Percentiles rank a stretch among this genome's conserved stretches.
phyloP scores from a whole-genome alignment of 2,329 filamentous ascomycete species.

The Bimuria novae-zelandiae region DNA sequence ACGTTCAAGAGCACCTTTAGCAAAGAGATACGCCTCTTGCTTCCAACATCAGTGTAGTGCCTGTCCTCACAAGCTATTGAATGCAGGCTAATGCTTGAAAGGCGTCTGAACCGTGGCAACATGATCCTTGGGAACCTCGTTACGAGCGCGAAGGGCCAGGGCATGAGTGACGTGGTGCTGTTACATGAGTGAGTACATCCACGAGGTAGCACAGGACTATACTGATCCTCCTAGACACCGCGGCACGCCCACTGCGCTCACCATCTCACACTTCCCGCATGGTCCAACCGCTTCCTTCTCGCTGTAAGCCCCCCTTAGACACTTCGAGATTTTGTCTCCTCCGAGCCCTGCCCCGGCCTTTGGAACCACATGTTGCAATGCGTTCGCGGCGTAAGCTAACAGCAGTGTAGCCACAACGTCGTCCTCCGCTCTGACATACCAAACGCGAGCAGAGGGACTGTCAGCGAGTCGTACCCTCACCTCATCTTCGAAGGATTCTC shows the following conservation, averaged over 20 bases:
- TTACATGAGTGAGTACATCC: too few species aligned
- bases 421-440: slow-evolving; percentile 92
- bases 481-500: slow-evolving; percentile 94
- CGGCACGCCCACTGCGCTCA: slow-evolving; percentile 88
- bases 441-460: slow-evolving; percentile 81
- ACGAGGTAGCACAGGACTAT: too few species aligned
- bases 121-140: slow-evolving; percentile 86
- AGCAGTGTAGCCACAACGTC: slow-evolving; percentile 71
- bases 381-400: too few species aligned
- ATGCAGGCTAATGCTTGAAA: too few species aligned
- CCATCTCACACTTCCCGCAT: slow-evolving; percentile 84
- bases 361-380: too few species aligned
- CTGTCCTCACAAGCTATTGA: too few species aligned
- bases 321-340: too few species aligned
- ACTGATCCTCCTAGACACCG: too few species aligned
- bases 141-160: slow-evolving; percentile 76
- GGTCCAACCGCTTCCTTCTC: slow-evolving; percentile 87
- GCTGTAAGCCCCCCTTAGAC: slow-evolving; percentile 50
- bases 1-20: slow-evolving; percentile 86
- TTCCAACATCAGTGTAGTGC: slow-evolving; percentile 83
- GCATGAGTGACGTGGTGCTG: slow-evolving; percentile 77
- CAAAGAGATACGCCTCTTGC: slow-evolving; percentile 83
- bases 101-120: slow-evolving; percentile 95
- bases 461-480: slow-evolving; percentile 91
- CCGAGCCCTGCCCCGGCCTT: too few species aligned